Conservation (phyloP, 2,329 filamentous ascomycete genomes). For the Emergomyces orientalis region DNA sequence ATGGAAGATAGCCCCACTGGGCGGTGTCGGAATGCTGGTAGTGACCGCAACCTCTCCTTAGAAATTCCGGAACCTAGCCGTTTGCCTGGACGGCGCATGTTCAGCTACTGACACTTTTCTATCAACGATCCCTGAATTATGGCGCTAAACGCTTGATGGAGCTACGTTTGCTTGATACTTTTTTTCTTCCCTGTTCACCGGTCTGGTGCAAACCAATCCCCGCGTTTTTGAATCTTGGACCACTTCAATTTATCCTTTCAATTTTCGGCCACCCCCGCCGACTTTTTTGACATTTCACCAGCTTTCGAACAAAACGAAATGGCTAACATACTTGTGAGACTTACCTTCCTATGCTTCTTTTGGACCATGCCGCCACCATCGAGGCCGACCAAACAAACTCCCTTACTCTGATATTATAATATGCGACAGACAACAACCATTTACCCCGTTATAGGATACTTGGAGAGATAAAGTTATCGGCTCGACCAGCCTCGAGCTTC, state of each 20-base stretch:
- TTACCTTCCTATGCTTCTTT: constrained; percentile 1
- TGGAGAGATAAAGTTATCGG: not conserved
- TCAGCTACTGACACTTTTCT: constrained; percentile 28
- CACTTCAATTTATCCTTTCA: constrained; percentile 1
- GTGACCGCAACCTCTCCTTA: constrained; percentile 25
- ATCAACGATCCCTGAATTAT: constrained; percentile 5
- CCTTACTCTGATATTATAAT: not conserved
- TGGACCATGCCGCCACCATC: constrained; percentile 4
- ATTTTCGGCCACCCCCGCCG: not conserved
- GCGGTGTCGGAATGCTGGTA: constrained; percentile 29
- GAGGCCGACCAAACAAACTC: not conserved
- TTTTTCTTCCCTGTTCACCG: not conserved
- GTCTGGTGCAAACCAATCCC: not conserved
- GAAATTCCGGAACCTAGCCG: constrained; percentile 31
- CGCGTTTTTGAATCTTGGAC: constrained; percentile 6
- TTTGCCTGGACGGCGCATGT: constrained; percentile 35
- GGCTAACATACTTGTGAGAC: constrained; percentile 8
- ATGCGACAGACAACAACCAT: constrained; percentile 3
- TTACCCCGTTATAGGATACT: not conserved
- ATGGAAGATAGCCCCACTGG: constrained; percentile 57
- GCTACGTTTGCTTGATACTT: constrained; percentile 12
- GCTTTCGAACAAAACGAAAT: constrained; percentile 9
- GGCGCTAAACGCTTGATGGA: constrained; percentile 15
- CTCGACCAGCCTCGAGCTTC: not conserved
- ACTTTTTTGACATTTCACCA: constrained; percentile 9